Evolutionary conservation across 2,329 filamentous ascomycete species (phyloP).

Genomic region (Basipetospora chlamydospora): DNA sequence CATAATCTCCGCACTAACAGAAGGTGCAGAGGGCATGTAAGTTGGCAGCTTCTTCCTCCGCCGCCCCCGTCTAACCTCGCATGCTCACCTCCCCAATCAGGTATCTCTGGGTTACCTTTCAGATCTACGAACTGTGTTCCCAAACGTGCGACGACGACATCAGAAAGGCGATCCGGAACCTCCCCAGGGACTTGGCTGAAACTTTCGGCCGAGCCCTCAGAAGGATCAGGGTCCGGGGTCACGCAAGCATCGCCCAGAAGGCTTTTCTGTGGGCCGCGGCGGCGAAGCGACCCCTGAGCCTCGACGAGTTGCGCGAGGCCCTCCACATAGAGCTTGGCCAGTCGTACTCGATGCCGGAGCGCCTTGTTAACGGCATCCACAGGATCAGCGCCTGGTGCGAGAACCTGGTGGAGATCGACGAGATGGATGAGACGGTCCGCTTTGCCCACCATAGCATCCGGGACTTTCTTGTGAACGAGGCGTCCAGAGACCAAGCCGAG

Average conservation of each 20-base stretch:
- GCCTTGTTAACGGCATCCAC: background rate
- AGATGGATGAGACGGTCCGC: slow-evolving; percentile 9
- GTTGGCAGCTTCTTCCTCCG: background rate
- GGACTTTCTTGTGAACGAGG: background rate
- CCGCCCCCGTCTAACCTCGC: too few species aligned
- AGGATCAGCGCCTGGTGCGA: slow-evolving; percentile 8
- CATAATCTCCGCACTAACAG: background rate
- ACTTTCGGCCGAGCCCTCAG: background rate
- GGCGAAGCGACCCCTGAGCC: background rate
- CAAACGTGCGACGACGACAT: slow-evolving; percentile 9
- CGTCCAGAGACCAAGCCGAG: background rate
- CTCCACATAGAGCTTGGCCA: background rate
- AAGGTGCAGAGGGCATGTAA: background rate
- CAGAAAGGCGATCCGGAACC: background rate
- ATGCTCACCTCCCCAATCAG: slow-evolving; percentile 3
- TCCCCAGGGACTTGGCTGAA: background rate
- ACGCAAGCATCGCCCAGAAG: background rate
- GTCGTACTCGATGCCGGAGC: background rate
- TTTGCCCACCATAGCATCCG: slow-evolving; percentile 4
- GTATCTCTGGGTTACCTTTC: slow-evolving; percentile 11
- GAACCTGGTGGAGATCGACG: slow-evolving; percentile 11
- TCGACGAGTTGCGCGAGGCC: background rate
- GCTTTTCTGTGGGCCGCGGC: background rate
- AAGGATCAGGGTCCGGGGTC: background rate
- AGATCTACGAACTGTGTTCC: slow-evolving; percentile 9